Evolutionary conservation across 805 yeast genomes (phyloP).

Genomic region (Candida xiaguanensis): DNA sequence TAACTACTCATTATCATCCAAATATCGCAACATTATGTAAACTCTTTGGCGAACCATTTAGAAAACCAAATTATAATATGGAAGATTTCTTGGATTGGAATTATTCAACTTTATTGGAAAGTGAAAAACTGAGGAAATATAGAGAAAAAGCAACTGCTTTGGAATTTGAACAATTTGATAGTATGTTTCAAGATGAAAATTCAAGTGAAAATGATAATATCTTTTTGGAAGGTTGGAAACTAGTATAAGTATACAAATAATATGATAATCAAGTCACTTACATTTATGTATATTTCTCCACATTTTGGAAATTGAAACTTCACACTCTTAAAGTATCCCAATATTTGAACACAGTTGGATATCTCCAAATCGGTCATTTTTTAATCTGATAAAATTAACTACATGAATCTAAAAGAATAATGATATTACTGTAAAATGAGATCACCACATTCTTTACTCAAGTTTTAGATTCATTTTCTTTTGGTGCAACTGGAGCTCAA

Average conservation of each 20-base stretch:
- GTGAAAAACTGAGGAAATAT: conserved; percentile 61
- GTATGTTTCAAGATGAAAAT: conserved; percentile 23
- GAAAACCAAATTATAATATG: conserved; percentile 79
- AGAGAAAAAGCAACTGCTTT: conserved; percentile 67
- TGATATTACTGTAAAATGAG: too few species aligned
- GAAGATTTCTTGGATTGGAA: conserved; percentile 96
- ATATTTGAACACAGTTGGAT: too few species aligned
- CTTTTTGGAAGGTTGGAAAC: conserved; percentile 1
- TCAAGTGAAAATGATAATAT: conserved; percentile 12
- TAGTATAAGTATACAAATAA: conserved; percentile 11
- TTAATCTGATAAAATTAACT: too few species aligned
- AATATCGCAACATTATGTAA: conserved; percentile 90
- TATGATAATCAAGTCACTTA: conserved; percentile 14
- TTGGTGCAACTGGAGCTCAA: too few species aligned
- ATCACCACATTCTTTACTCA: too few species aligned
- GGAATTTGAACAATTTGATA: conserved; percentile 61
- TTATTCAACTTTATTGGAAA: conserved; percentile 60
- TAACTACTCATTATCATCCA: conserved; percentile 87
- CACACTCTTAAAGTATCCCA: too few species aligned
- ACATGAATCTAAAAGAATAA: too few species aligned
- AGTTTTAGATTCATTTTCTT: too few species aligned
- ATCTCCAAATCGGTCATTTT: too few species aligned
- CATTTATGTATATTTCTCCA: too few species aligned
- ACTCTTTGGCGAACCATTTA: conserved; percentile 85
- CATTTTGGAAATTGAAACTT: too few species aligned